Conservation (phyloP, 345 rosid species). For the Aethionema arabicum region DNA sequence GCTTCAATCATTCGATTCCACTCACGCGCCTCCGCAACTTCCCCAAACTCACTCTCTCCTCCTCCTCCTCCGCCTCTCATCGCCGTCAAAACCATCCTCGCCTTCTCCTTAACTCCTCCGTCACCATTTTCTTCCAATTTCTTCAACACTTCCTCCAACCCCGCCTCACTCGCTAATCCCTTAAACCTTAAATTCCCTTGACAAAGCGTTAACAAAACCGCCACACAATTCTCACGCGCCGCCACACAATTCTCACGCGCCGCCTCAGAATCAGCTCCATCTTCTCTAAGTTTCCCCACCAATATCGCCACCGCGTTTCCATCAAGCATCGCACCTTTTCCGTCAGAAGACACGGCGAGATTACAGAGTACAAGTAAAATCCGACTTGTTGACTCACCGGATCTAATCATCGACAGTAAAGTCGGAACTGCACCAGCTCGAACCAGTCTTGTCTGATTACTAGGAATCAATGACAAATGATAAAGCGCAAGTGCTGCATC, state of each 20-base stretch:
- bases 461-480: slow-evolving; percentile 66
- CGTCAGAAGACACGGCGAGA: slow-evolving; percentile 67
- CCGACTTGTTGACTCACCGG: slow-evolving; percentile 51
- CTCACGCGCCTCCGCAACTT: slow-evolving; percentile 42
- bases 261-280: slow-evolving; percentile 48
- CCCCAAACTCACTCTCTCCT: slow-evolving; percentile 38
- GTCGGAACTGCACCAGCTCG: slow-evolving; percentile 62
- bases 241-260: slow-evolving; percentile 68
- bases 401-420: slow-evolving; percentile 58
- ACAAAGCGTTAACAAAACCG: slow-evolving; percentile 57
- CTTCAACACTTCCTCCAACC: slow-evolving; percentile 54
- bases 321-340: slow-evolving; percentile 66
- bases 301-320: slow-evolving; percentile 62
- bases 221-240: slow-evolving; percentile 69
- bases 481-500: slow-evolving; percentile 81
- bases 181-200: slow-evolving; percentile 76
- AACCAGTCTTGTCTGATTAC: slow-evolving; percentile 61
- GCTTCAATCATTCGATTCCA: slow-evolving; percentile 69
- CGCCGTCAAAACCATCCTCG: slow-evolving; percentile 54
- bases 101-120: slow-evolving; percentile 59
- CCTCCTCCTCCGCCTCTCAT: slow-evolving; percentile 47
- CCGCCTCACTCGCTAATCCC: slow-evolving; percentile 69
- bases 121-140: slow-evolving; percentile 53
- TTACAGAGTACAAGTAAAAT: slow-evolving; percentile 60
- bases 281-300: slow-evolving; percentile 56